These are phyloP conservation scores for Scolecobasidium constrictum DNA, from an alignment of 2,329 filamentous ascomycete species.

Conservation along the genomic window DNA sequence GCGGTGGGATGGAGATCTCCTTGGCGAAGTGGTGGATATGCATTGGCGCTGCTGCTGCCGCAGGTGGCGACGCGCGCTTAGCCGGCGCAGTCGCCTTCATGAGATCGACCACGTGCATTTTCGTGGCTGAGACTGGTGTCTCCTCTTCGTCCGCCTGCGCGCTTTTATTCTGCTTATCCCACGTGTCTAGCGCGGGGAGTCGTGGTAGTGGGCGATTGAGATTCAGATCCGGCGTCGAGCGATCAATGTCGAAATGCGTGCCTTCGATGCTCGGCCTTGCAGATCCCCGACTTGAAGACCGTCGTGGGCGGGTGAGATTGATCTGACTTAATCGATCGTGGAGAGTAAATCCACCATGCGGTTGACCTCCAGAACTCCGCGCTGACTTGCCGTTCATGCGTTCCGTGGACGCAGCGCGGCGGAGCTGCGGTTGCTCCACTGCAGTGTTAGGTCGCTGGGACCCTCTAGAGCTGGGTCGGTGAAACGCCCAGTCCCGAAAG, in stretches of 20 bases:
- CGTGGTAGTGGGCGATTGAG: conserved; percentile 38
- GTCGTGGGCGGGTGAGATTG: too few relatives aligned
- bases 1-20: too few relatives aligned
- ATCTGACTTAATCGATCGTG: too few relatives aligned
- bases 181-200: conserved; percentile 31
- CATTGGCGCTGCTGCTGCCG: not conserved
- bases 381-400: too few relatives aligned
- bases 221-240: conserved; percentile 21
- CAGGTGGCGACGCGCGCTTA: not conserved
- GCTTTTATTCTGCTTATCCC: not conserved
- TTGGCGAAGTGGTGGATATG: not conserved
- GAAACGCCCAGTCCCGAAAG: too few relatives aligned
- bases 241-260: conserved; percentile 12
- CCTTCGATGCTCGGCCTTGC: not conserved
- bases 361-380: too few relatives aligned
- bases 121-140: not conserved
- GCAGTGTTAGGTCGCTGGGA: too few relatives aligned
- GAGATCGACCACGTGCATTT: conserved; percentile 5
- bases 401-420: too few relatives aligned
- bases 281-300: too few relatives aligned
- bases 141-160: not conserved
- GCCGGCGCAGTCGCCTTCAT: conserved; percentile 1
- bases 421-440: too few relatives aligned
- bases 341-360: too few relatives aligned
- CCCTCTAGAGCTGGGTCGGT: too few relatives aligned